A percentile compares a stretch with the other conserved stretches of the same genome.
Conservation (phyloP, 2,329 filamentous ascomycete genomes). For the Beauveria rudraprayagi region DNA sequence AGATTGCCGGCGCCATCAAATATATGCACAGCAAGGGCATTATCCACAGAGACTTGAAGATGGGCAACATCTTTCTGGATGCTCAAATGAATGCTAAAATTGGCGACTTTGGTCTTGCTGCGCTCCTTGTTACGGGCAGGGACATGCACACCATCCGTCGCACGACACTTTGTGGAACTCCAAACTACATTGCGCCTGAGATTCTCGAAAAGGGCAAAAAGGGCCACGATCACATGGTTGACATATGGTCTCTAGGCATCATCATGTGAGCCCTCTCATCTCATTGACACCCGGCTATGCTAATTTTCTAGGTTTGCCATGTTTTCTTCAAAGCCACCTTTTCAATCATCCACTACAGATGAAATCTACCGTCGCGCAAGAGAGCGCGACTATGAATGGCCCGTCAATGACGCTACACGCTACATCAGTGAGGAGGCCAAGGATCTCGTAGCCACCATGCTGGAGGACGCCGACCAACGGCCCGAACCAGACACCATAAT, state of each 20-base stretch:
- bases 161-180: conserved; percentile 92
- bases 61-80: conserved; percentile 95
- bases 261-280: conserved; percentile 62
- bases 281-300: background rate
- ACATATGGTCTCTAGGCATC: conserved; percentile 96
- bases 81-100: conserved; percentile 95
- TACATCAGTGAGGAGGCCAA: conserved; percentile 69
- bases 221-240: conserved; percentile 94
- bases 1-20: conserved; percentile 94
- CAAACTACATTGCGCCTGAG: conserved; percentile 96
- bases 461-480: conserved; percentile 66
- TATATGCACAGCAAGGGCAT: conserved; percentile 95
- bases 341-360: conserved; percentile 84
- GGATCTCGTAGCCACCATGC: conserved; percentile 67
- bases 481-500: conserved; percentile 73
- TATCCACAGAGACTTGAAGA: conserved; percentile 94
- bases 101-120: conserved; percentile 92
- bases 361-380: conserved; percentile 70
- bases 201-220: conserved; percentile 90
- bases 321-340: conserved; percentile 91
- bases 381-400: conserved; percentile 74
- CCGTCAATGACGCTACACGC: conserved; percentile 57
- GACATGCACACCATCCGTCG: conserved; percentile 78
- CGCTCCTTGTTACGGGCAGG: conserved; percentile 81
- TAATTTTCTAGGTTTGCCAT: conserved; percentile 66